Evolutionary conservation across 1,284 basidiomycete genomes (phyloP), one percentile per base, ranked within the genome.

Genomic region (Chiua sp.): DNA sequence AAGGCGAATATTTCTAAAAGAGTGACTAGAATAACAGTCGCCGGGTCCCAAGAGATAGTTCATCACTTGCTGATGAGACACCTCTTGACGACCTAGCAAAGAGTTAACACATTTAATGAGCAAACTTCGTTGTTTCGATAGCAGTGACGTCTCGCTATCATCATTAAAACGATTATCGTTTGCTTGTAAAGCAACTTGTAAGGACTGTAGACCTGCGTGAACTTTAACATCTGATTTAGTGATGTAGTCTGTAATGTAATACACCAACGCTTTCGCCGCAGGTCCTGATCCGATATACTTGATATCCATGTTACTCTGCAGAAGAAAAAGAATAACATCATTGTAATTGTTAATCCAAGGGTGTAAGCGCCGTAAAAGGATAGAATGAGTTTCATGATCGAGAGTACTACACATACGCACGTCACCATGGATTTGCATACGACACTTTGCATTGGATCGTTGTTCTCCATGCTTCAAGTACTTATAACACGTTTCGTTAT

Each of bases 11-110:
- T 26, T 26, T 26, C 26, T 26, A 26, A 26, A 26, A 26, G 26
- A 26, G 26, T 26, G 26, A 26, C 26, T 26, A 26, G 26, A 26
- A 26, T 26, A 26, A 26, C 26, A 26, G 26, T 26, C 26, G 26
- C 26, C 26, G 26, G 26, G 26, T 26, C 33, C 33, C 33, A 35
- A 12, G 13, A 35, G 12, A 13, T 52, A 42, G 7, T 37, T 52
- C 51, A 52, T 53, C 1, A 53, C 39, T 42, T 52, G 51, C n/a
- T 52, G 51, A 42, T 52, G 51, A 1, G 51, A 52, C n/a, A 42
- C 26, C 18, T 52, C 35, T 3, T 52, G 37, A 1, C 18, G 51
- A 5, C 23, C 51, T 37, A 52, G 39, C 7, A 52, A 15, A 12
- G 15, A 13, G 12, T 35, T 35, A 11, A 13, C 13, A 13, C 33